Evolutionary conservation across 345 rosid species (phyloP).

Genomic region (Eucalyptus pauciflora): DNA sequence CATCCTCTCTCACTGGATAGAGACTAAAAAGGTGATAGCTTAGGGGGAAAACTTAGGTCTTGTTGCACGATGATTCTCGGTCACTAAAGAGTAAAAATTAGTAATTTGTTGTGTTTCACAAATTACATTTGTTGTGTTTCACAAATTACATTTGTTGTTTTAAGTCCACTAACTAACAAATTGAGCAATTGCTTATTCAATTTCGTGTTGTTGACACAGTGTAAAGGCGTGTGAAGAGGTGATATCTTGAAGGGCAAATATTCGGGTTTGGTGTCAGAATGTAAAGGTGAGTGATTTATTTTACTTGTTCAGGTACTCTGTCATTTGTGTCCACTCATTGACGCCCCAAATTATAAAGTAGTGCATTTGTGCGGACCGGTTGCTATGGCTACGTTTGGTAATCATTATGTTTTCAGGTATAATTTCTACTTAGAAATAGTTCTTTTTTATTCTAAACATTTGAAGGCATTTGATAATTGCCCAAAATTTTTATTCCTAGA

Average conservation of each 20-base stretch:
- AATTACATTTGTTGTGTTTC: background rate
- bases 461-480: too few relatives aligned
- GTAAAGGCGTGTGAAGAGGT: background rate
- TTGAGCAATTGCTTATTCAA: background rate
- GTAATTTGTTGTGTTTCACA: background rate
- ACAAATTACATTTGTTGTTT: background rate
- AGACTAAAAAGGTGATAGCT: background rate
- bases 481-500: too few relatives aligned
- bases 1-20: background rate
- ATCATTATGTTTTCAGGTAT: rapidly evolving
- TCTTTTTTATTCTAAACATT: too few relatives aligned
- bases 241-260: background rate
- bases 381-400: too few relatives aligned
- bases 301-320: background rate
- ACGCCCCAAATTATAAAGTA: too few relatives aligned
- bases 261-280: background rate
- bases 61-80: too few relatives aligned
- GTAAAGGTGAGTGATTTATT: background rate
- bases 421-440: too few relatives aligned
- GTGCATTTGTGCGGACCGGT: background rate
- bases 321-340: background rate
- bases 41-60: background rate
- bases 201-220: background rate
- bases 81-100: too few relatives aligned
- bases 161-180: too few relatives aligned